Percentiles rank a stretch among this genome's conserved stretches.
These are phyloP conservation scores for Thermothielavioides terrestris DNA, from an alignment of 495 filamentous ascomycete species.

Conservation along the genomic window DNA sequence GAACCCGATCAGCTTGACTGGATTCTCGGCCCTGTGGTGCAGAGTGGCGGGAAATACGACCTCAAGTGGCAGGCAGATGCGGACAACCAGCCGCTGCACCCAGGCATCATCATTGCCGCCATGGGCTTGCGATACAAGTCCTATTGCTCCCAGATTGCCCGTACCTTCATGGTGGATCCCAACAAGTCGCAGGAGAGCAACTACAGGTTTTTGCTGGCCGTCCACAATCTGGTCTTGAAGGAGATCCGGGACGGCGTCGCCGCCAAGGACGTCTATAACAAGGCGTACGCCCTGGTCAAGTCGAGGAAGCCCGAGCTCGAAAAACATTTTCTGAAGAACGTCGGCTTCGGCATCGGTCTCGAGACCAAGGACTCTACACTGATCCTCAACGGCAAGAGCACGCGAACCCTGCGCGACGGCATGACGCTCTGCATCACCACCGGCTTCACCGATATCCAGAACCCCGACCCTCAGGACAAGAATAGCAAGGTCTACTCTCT, in stretches of 20 bases:
- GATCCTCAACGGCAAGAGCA: slow-evolving; percentile 76
- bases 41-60: slow-evolving; percentile 94
- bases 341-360: slow-evolving; percentile 86
- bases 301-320: slow-evolving; percentile 90
- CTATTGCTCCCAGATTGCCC: slow-evolving; percentile 80
- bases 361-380: slow-evolving; percentile 78
- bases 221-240: slow-evolving; percentile 81
- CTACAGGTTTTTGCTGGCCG: slow-evolving; percentile 80
- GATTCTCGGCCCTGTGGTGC: slow-evolving; percentile 82
- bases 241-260: slow-evolving; percentile 80
- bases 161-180: slow-evolving; percentile 93
- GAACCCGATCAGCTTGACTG: slow-evolving; percentile 90
- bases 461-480: slow-evolving; percentile 73
- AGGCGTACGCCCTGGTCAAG: slow-evolving; percentile 67
- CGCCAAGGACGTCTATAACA: slow-evolving; percentile 85
- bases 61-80: slow-evolving; percentile 65
- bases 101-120: slow-evolving; percentile 83
- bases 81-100: slow-evolving; percentile 77
- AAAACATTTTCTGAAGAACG: slow-evolving; percentile 81
- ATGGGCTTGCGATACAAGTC: slow-evolving; percentile 91
- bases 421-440: slow-evolving; percentile 91
- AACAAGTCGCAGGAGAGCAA: slow-evolving; percentile 89
- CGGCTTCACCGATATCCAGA: slow-evolving; percentile 79
- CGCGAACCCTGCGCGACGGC: slow-evolving; percentile 74
- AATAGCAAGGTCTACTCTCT: slow-evolving; percentile 81